Base-by-base conservation (phyloP, 371 early-diverging fungal species). In the Ordospora pajunii region DNA sequence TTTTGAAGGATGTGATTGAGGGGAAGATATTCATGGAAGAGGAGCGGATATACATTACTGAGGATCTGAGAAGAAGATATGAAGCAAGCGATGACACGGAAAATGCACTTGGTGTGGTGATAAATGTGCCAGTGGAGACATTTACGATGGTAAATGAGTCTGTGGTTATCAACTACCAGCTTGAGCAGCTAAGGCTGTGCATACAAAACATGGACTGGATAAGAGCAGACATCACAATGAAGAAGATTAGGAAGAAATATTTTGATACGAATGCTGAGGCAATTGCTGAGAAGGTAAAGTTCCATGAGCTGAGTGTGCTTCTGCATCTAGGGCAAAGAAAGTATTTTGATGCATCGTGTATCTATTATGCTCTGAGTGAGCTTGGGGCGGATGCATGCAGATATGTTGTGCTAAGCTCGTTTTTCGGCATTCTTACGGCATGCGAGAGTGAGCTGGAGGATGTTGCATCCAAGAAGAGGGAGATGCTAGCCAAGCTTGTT, bases 1-100 rank as follows among this genome's bases (percentile, higher is more conserved):
- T 84, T 1, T 78, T 84, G 12, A 51, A 14, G 9, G 77, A 76
- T 12, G 79, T 85, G 9, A 51, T 85, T 21, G 82, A 82, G 49
- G 84, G 84, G 5, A 82, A 78, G 67, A 83, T 85, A 3, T 78
- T 78, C 65, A 58, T 84, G 42, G 86, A 85, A 70, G 69, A 64
- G 25, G 76, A 84, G 65, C 63, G 86, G 46, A 51, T 84, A 19
- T 37, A 69, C 22, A 58, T 82, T n/a, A 75, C 79, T 19, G 67
- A 78, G 25, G 37, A 69, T 11, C 58, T 85, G 7, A 82, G 77
- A 52, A 58, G 70, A 7, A 81, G 68, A 48, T 73, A 63, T 54
- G 46, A 75, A 27, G 12, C 12, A 21, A 21, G 42, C n/a, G 52
- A 54, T 1, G 63, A 70, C 19, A 14, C 14, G 12, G 58, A 70